Base-by-base conservation (phyloP, 2,329 filamentous ascomycete genomes). In the Phoma sp. region DNA sequence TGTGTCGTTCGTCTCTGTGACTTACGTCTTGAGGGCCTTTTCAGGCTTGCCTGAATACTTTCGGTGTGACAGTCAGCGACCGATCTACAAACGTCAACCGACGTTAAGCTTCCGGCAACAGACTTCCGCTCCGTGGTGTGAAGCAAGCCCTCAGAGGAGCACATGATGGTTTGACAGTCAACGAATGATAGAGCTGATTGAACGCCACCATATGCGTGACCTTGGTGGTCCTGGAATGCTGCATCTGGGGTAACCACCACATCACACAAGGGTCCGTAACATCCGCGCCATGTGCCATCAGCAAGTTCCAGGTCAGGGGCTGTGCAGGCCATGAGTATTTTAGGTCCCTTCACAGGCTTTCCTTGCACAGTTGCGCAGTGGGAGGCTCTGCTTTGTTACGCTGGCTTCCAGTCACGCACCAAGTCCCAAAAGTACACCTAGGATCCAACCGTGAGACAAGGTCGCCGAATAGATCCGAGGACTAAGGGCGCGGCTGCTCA, bases 1-100 rank as follows among this genome's bases (percentile, higher is more conserved):
- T 57, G 61, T 65, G 52, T 55, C 60, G 23, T 52, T 67, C 65
- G 68, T 64, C 70, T 40, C 68, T 65, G 67, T 64, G 64, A 57
- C 59, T 60, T 60, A 58, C 50, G 64, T 70, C 64, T 68, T 65
- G 68, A 70, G 67, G 69, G 68, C 63, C 67, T 55, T 68, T 65
- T 59, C 41, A 58, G 55, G 54, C 59, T 32, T 58, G 13, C 36
- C 50, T 52, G 48, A 32, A 35, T 25, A 35, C 43, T 37, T 39
- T 41, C 29, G 41, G 47, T 18, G 25, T 41, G 38, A 51, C 43
- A 55, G 47, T 14, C 43, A 53, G 25, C 39, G 32, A 47, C 47
- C 57, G 27, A 35, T 14, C 8, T 35, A 22, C 14, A 4, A 7
- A 39, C 9, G 27, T 36, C 35, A 14, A 36, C 30, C 49, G 36